Evolutionary conservation across 768 basidiomycete genomes (phyloP), one percentile per base, ranked within the genome.

Genomic region (Bullera alba): DNA sequence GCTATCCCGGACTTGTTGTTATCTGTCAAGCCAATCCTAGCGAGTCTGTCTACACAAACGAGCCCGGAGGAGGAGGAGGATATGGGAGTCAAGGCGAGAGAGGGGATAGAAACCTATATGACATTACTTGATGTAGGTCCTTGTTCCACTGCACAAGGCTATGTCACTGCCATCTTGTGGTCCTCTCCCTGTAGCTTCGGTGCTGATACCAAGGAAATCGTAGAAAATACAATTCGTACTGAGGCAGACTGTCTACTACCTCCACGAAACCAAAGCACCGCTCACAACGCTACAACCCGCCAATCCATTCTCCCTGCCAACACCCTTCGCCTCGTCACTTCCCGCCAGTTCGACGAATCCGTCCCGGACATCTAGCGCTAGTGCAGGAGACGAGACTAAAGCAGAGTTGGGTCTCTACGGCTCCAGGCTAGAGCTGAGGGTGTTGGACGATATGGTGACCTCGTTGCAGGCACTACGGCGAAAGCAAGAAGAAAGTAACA

Each of bases 191-290:
- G 17, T 50, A 35, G 32, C 39, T 3, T 43, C 26, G 5, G 7
- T 30, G 27, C 44, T 46, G 44, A 46, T 32, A 5, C 29, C n/a
- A 10, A 10, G 10, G 10, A 8, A 8, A 19, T 41, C 38, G 10
- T 38, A 68, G 66, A 63, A 63, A 55, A 69, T 69, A 51, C 67
- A 69, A 60, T 63, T 58, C 49, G 49, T 65, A n/a, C 61, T 69
- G 15, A 54, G 67, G 21, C 67, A 69, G 46, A 63, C 61, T 25
- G 58, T 69, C 21, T 65, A 63, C 46, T 65, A 65, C 52, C 57
- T 69, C 21, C 61, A 52, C n/a, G 58, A 61, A 49, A 63, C 56
- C 34, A 34, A 48, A n/a, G 54, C 58, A 6, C 53, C 61, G 2
- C 53, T 57, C 0, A 22, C 42, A 2, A 57, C 58, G 0, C 52